phyloP scores from a whole-genome alignment of 2,329 filamentous ascomycete species.

The Dactylonectria estremocensis region DNA sequence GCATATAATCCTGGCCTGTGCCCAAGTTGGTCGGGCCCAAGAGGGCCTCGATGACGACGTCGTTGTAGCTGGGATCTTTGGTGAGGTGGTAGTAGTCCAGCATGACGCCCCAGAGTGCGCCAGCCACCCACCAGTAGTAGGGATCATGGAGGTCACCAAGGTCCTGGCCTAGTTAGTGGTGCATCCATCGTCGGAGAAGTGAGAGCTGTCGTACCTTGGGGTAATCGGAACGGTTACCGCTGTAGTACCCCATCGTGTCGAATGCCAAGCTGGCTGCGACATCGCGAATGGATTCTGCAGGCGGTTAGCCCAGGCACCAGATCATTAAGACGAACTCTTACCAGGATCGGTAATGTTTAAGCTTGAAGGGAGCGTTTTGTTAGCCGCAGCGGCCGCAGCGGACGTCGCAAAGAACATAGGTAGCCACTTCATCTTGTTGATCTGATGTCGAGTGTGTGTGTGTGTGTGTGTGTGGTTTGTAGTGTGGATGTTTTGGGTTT shows the following conservation, averaged over 20 bases:
- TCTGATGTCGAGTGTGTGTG: not conserved
- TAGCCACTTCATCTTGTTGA: constrained; percentile 27
- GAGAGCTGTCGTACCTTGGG: constrained; percentile 55
- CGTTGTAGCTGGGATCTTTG: constrained; percentile 73
- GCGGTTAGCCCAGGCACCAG: constrained; percentile 22
- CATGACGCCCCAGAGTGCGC: constrained; percentile 77
- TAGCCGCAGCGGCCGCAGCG: constrained; percentile 10
- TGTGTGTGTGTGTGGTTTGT: constrained; percentile 2
- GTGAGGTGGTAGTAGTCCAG: constrained; percentile 80
- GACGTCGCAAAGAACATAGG: constrained; percentile 21
- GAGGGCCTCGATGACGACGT: constrained; percentile 71
- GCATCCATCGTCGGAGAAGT: not conserved
- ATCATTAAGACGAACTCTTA: constrained; percentile 24
- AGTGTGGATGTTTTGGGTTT: not conserved
- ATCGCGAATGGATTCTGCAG: constrained; percentile 71
- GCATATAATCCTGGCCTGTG: constrained; percentile 72
- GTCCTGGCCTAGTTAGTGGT: constrained; percentile 53
- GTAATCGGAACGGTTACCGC: constrained; percentile 71
- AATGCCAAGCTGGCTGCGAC: constrained; percentile 73
- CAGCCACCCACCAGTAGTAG: constrained; percentile 79
- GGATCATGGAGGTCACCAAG: constrained; percentile 76
- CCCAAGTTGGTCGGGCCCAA: constrained; percentile 70
- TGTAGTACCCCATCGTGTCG: constrained; percentile 76
- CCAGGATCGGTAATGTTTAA: constrained; percentile 39
- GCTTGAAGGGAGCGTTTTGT: constrained; percentile 2